These are phyloP conservation scores for Russula lepida DNA, from an alignment of 768 basidiomycete species.

Conservation along the genomic window DNA sequence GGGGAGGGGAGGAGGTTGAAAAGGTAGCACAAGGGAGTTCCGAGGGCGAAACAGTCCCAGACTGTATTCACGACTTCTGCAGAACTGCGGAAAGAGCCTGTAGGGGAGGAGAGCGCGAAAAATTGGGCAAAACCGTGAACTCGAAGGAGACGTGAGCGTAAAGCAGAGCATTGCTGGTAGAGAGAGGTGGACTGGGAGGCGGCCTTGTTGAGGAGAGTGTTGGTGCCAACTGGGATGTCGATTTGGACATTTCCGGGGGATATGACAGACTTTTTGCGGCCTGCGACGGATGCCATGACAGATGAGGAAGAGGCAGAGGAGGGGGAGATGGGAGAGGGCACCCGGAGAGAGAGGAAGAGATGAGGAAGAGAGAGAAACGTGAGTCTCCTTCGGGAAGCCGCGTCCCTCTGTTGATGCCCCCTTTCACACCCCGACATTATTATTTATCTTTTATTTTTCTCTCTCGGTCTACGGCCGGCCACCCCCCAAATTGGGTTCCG, in stretches of 20 bases:
- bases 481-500: neutral
- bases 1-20: slow-evolving; percentile 78
- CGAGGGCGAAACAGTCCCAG: slow-evolving; percentile 90
- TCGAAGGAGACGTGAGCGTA: slow-evolving; percentile 69
- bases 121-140: slow-evolving; percentile 66
- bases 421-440: slow-evolving; percentile 18
- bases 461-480: neutral
- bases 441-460: neutral
- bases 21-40: slow-evolving; percentile 90
- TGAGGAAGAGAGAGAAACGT: slow-evolving; percentile 16
- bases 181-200: slow-evolving; percentile 83
- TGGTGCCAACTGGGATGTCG: slow-evolving; percentile 68
- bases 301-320: slow-evolving; percentile 11
- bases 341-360: slow-evolving; percentile 5
- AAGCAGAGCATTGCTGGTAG: slow-evolving; percentile 83
- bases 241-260: slow-evolving; percentile 57
- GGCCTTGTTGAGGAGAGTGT: slow-evolving; percentile 85
- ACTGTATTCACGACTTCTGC: slow-evolving; percentile 92
- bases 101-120: slow-evolving; percentile 50
- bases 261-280: slow-evolving; percentile 69
- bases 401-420: slow-evolving; percentile 10
- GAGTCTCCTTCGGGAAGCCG: slow-evolving; percentile 9
- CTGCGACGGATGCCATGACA: slow-evolving; percentile 37
- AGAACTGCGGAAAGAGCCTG: slow-evolving; percentile 58
- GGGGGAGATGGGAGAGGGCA: slow-evolving; percentile 1